A percentile compares a stretch with the other conserved stretches of the same genome.
These are phyloP conservation scores for Suillus subaureus DNA, from an alignment of 768 basidiomycete genomes.

Conservation along the genomic window DNA sequence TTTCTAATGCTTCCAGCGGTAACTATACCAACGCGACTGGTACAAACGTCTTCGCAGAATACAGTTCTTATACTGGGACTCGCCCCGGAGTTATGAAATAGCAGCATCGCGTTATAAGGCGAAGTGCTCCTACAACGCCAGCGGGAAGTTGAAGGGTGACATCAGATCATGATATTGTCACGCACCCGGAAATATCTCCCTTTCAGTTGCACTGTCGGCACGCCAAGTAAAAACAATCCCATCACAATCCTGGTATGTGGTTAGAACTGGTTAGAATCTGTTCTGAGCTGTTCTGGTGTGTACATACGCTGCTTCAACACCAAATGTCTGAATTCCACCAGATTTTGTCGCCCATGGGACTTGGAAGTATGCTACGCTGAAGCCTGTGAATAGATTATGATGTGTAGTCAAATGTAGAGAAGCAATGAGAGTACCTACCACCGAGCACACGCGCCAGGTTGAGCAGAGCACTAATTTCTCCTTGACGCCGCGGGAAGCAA, in stretches of 20 bases:
- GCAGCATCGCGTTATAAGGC: not conserved
- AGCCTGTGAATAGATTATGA: constrained; percentile 23
- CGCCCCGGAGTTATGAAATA: not conserved
- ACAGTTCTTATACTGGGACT: not conserved
- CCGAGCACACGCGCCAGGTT: constrained; percentile 41
- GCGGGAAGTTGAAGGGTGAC: not conserved
- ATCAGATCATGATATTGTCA: constrained; percentile 6
- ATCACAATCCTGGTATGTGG: constrained; percentile 28
- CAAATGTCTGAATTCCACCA: constrained; percentile 38
- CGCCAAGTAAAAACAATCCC: constrained; percentile 37
- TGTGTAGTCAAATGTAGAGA: not conserved
- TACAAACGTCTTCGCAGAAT: not conserved
- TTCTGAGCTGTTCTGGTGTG: not conserved
- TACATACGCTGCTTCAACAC: constrained; percentile 41
- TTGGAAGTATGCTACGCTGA: constrained; percentile 43
- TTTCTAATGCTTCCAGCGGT: not conserved
- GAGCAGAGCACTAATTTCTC: constrained; percentile 45
- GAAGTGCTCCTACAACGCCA: not conserved
- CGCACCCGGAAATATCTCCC: constrained; percentile 39
- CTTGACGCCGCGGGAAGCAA: constrained; percentile 37
- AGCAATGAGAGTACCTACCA: constrained; percentile 21
- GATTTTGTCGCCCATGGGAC: constrained; percentile 40
- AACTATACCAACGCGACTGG: not conserved
- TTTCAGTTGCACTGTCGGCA: constrained; percentile 38
- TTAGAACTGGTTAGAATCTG: not conserved